A percentile compares a stretch with the other conserved stretches of the same genome.
Conservation (phyloP, 495 filamentous ascomycete species). For the Hypoxylon subgilvum region DNA sequence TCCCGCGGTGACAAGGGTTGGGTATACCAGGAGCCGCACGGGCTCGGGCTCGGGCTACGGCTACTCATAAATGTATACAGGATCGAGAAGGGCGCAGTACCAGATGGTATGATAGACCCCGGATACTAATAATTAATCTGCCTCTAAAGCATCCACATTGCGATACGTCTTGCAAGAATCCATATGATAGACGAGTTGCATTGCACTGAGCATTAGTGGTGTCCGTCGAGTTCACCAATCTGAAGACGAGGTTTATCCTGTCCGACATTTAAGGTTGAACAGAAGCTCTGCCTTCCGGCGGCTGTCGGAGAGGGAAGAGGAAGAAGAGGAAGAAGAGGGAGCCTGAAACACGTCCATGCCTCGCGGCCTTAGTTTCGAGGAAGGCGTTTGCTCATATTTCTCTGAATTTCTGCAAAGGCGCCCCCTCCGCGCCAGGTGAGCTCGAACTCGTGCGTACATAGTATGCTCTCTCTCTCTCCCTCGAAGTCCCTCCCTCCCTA, state of each 20-base stretch:
- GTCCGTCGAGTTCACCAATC: too few relatives aligned
- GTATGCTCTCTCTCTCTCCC: too few relatives aligned
- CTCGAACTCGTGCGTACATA: too few relatives aligned
- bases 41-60: not conserved
- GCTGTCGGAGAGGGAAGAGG: too few relatives aligned
- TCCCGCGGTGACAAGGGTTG: constrained; percentile 12
- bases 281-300: constrained; percentile 14
- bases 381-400: constrained; percentile 9
- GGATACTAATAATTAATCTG: constrained; percentile 44
- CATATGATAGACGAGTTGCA: too few relatives aligned
- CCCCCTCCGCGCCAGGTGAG: too few relatives aligned
- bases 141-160: too few relatives aligned
- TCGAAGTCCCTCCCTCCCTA: not conserved
- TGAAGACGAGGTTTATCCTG: not conserved
- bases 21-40: not conserved
- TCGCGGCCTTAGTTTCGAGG: not conserved
- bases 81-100: constrained; percentile 11
- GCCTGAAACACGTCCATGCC: constrained; percentile 11
- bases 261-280: not conserved
- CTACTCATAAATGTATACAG: constrained; percentile 13
- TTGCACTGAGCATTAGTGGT: too few relatives aligned
- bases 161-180: not conserved
- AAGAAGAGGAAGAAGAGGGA: not conserved
- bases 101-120: constrained; percentile 29
- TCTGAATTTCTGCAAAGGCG: constrained; percentile 22